Base-by-base conservation (phyloP, 1,139 yeast species). In the Yueomyces sp. region DNA sequence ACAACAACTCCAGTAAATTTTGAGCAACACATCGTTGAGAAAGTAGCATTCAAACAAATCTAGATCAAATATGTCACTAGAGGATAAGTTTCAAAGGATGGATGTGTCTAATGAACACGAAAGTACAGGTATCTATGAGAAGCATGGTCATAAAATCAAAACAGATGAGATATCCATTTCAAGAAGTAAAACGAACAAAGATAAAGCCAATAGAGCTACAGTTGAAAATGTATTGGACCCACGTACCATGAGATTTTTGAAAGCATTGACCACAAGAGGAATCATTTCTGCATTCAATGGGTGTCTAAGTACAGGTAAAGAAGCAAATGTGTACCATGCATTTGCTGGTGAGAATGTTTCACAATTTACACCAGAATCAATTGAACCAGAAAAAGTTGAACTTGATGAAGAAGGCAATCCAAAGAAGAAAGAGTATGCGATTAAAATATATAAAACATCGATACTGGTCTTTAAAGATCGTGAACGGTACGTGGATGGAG, bases 211-310 rank as follows among this genome's bases (percentile, higher is more conserved):
- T 54, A 69, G 98, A 48, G 98, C 98, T 3, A 93, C 99, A 0
- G 94, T 87, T 25, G 97, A 93, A 55, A 96, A 89, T 61, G 98
- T 91, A 3, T 66, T 93, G 46, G 99, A 93, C 62, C 97, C 97
- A 1, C 72, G 97, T 50, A 93, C 99, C 0, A 72, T 91, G 68
- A 69, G 77, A 55, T 89, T 89, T 57, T 67, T 93, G 48, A 78
- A 80, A 43, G 86, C 85, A 48, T 72, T 93, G 62, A 79, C 86
- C 60, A 83, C 79, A 57, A 79, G 82, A 53, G 95, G 96, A 3
- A 72, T 83, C 11, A 76, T 93, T 32, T 76, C 91, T 6, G 78
- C 85, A 52, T 81, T 93, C 55, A 86, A 89, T 55, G 98, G 98
- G 5, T 91, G 98, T 60, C 73, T 93, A 41, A 80, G 94, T 55